phyloP scores from a whole-genome alignment of 2,329 filamentous ascomycete species.

The Neocatenulostroma microsporum region DNA sequence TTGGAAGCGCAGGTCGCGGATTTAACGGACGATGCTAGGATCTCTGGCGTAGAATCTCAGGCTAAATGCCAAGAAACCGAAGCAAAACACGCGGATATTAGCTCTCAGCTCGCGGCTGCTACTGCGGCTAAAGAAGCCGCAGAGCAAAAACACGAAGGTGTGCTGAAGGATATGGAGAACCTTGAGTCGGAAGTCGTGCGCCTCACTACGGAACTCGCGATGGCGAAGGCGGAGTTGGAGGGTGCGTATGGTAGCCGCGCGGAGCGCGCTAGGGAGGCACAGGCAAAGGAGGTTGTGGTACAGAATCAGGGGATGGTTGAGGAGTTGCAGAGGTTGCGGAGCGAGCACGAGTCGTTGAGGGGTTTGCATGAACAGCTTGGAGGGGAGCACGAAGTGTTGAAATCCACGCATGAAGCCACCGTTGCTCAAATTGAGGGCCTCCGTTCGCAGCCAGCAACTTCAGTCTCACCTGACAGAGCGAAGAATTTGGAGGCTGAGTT shows the following conservation, averaged over 20 bases:
- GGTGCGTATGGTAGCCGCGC: conserved; percentile 80
- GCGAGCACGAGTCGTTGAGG: conserved; percentile 26
- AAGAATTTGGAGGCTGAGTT: conserved; percentile 56
- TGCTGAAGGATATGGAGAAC: conserved; percentile 17
- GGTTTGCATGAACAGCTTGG: conserved; percentile 23
- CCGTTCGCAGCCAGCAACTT: conserved; percentile 1
- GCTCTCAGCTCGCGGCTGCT: conserved; percentile 14
- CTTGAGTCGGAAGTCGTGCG: conserved; percentile 58
- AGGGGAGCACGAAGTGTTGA: conserved; percentile 8
- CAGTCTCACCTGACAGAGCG: conserved; percentile 23
- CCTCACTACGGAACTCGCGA: conserved; percentile 72
- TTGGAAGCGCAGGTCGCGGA: conserved; percentile 26
- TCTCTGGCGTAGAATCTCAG: conserved; percentile 29
- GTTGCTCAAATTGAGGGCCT: conserved; percentile 20
- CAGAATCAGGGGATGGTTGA: conserved; percentile 34
- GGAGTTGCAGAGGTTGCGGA: conserved; percentile 38
- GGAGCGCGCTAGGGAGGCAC: conserved; percentile 59
- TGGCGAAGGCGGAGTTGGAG: conserved; percentile 83
- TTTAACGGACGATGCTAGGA: conserved; percentile 28
- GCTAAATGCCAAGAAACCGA: conserved; percentile 20
- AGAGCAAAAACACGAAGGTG: conserved; percentile 17
- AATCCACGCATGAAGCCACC: neutral
- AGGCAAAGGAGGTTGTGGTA: conserved; percentile 50
- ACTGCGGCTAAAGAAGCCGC: conserved; percentile 24
- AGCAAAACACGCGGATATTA: conserved; percentile 9